A percentile compares a stretch with the other conserved stretches of the same genome.
These are phyloP conservation scores for Cryptococcus sp. DNA, from an alignment of 1,284 basidiomycete genomes.

Conservation along the genomic window DNA sequence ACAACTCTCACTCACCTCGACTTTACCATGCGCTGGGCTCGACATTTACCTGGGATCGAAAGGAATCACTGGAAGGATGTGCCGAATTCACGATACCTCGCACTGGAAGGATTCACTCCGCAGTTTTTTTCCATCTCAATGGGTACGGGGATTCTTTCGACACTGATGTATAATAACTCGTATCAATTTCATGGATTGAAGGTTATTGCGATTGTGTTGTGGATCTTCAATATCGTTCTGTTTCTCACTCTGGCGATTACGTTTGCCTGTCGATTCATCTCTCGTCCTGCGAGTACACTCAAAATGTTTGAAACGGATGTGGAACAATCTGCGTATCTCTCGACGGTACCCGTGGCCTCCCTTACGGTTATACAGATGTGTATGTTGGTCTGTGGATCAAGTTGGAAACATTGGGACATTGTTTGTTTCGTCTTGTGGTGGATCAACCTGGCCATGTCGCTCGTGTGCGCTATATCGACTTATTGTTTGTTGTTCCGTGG, in stretches of 20 bases:
- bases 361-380: slow-evolving; percentile 13
- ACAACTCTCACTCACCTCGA: too few relatives aligned
- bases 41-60: not conserved
- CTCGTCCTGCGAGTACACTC: slow-evolving; percentile 7
- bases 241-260: slow-evolving; percentile 8
- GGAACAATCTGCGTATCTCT: slow-evolving; percentile 19
- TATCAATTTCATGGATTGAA: slow-evolving; percentile 17
- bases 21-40: too few relatives aligned
- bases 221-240: slow-evolving; percentile 12
- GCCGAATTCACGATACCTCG: slow-evolving; percentile 5
- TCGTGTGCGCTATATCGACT: slow-evolving; percentile 9
- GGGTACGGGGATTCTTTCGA: slow-evolving; percentile 17
- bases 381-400: slow-evolving; percentile 10
- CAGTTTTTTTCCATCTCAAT: slow-evolving; percentile 18
- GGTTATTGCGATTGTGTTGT: slow-evolving; percentile 13
- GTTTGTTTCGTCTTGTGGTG: slow-evolving; percentile 18
- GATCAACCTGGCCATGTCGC: slow-evolving; percentile 6
- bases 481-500: slow-evolving; percentile 16
- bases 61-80: slow-evolving; percentile 17
- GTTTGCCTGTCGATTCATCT: slow-evolving; percentile 14
- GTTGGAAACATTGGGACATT: slow-evolving; percentile 16
- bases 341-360: slow-evolving; percentile 9
- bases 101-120: slow-evolving; percentile 14
- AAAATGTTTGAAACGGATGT: slow-evolving; percentile 14
- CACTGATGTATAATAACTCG: slow-evolving; percentile 13